Conservation (phyloP, 2,329 filamentous ascomycete species). For the Periglandula ipomoeae region DNA sequence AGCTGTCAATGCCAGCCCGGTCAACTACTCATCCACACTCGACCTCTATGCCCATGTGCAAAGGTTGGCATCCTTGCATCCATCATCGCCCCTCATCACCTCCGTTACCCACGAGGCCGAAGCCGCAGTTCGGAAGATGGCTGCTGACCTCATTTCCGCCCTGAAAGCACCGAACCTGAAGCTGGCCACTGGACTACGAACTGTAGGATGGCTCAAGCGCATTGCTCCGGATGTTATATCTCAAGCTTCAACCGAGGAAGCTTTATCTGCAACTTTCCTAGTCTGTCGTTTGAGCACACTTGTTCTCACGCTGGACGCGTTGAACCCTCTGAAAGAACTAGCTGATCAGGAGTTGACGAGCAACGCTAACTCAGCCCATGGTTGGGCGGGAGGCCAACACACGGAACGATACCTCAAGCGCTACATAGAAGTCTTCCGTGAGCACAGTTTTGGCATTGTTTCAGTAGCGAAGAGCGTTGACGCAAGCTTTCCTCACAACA, state of each 20-base stretch:
- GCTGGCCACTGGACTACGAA: conserved; percentile 81
- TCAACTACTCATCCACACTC: conserved; percentile 80
- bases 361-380: conserved; percentile 30
- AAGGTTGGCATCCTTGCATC: conserved; percentile 73
- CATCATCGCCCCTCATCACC: conserved; percentile 63
- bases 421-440: conserved; percentile 94
- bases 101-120: conserved; percentile 72
- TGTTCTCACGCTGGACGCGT: conserved; percentile 66
- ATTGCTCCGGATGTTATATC: conserved; percentile 66
- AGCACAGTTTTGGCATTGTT: conserved; percentile 93
- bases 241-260: conserved; percentile 43
- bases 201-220: conserved; percentile 81
- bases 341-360: conserved; percentile 71
- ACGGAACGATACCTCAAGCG: conserved; percentile 90
- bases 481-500: conserved; percentile 26
- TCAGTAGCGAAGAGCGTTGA: conserved; percentile 86
- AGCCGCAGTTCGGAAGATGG: conserved; percentile 80
- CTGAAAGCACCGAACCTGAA: conserved; percentile 74
- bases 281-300: conserved; percentile 78
- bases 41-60: conserved; percentile 93
- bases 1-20: conserved; percentile 54
- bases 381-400: conserved; percentile 70
- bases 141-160: conserved; percentile 68
- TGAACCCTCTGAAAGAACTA: conserved; percentile 77
- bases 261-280: conserved; percentile 75